Conservation (phyloP, 169 alveolate genomes). For the Cryptosporidium parvum region DNA sequence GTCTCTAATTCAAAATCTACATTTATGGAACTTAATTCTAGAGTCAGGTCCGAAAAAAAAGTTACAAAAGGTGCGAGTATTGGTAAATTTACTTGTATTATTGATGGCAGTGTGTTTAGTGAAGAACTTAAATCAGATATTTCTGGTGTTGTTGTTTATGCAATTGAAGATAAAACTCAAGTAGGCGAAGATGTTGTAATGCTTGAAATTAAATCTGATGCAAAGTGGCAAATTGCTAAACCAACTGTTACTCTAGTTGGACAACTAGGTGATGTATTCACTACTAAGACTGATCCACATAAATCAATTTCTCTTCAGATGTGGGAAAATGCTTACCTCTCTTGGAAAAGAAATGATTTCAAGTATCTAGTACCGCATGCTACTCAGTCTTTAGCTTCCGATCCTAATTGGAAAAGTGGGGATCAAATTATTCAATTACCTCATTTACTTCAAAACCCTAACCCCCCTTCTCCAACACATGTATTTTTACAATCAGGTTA, state of each 20-base stretch:
- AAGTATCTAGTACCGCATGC: background rate
- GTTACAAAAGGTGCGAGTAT: background rate
- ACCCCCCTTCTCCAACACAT: slow-evolving; percentile 4
- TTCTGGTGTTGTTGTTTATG: background rate
- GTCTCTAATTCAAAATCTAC: background rate
- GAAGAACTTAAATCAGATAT: background rate
- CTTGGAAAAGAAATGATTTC: slow-evolving; percentile 36
- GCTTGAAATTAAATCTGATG: slow-evolving; percentile 3
- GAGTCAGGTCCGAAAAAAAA: background rate
- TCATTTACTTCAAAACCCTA: background rate
- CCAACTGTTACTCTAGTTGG: slow-evolving; percentile 1
- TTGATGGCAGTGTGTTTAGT: background rate
- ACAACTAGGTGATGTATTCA: background rate
- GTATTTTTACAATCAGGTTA: background rate
- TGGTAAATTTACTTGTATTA: background rate
- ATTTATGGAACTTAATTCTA: background rate
- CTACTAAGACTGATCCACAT: background rate
- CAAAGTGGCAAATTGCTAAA: background rate
- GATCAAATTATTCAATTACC: background rate
- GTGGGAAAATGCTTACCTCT: slow-evolving; percentile 1
- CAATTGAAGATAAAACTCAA: background rate
- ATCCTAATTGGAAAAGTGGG: slow-evolving; percentile 2
- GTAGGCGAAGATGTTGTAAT: background rate
- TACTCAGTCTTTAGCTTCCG: background rate
- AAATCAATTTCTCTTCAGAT: slow-evolving; percentile 15